A percentile compares a stretch with the other conserved stretches of the same genome.
These are phyloP conservation scores for Russula vinacea DNA, from an alignment of 768 basidiomycete genomes.

Conservation along the genomic window DNA sequence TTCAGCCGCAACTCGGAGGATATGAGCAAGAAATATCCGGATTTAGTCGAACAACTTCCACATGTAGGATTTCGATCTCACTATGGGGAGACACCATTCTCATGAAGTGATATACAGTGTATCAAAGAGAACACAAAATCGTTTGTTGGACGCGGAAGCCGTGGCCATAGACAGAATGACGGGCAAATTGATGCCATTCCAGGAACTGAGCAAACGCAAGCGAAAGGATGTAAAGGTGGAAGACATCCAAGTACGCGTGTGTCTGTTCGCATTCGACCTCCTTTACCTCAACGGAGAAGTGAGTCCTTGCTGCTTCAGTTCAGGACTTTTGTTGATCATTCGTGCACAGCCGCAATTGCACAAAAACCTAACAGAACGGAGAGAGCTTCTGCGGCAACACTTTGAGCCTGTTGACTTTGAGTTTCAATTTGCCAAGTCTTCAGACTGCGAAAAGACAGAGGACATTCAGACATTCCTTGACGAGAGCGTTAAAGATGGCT, in stretches of 20 bases:
- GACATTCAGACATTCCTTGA: constrained; percentile 95
- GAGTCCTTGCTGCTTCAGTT: constrained; percentile 30
- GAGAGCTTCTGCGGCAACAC: constrained; percentile 71
- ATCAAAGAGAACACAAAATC: constrained; percentile 79
- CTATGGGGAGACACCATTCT: background rate
- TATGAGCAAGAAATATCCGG: constrained; percentile 99
- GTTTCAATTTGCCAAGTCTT: constrained; percentile 89
- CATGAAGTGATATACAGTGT: constrained; percentile 51
- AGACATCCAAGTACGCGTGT: constrained; percentile 95
- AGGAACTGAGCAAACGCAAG: constrained; percentile 91
- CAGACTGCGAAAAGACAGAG: constrained; percentile 84
- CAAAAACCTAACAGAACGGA: constrained; percentile 68
- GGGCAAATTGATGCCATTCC: constrained; percentile 92
- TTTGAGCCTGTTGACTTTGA: constrained; percentile 83
- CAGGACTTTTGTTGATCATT: background rate
- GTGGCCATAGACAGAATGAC: constrained; percentile 89
- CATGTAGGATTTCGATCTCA: constrained; percentile 46
- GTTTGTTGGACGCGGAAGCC: constrained; percentile 95
- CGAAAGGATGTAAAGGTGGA: constrained; percentile 97
- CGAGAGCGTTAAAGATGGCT: constrained; percentile 96
- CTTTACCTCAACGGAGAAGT: constrained; percentile 98
- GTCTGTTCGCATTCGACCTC: constrained; percentile 93
- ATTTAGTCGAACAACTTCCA: constrained; percentile 92
- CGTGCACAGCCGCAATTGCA: constrained; percentile 71
- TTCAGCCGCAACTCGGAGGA: constrained; percentile 98